A percentile compares a stretch with the other conserved stretches of the same genome.
phyloP scores from a whole-genome alignment of 129 eudicot genomes.

The Chrysanthemum makinoi region DNA sequence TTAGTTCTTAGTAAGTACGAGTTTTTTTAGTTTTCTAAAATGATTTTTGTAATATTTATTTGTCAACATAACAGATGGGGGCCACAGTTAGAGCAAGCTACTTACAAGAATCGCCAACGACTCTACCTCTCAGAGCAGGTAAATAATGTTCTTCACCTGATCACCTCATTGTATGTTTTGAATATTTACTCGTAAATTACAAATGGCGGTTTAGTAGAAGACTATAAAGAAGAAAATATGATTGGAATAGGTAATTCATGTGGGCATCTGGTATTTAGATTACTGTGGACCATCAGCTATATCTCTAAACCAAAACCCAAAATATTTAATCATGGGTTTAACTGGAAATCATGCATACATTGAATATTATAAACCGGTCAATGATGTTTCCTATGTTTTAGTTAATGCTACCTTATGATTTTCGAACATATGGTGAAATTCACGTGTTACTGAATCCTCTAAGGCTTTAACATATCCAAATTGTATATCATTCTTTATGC shows the following conservation, averaged over 20 bases:
- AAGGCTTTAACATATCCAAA: conserved; percentile 5
- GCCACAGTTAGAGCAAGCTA: conserved; percentile 75
- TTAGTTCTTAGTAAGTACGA: background rate
- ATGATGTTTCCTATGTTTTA: background rate
- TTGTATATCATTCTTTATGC: background rate
- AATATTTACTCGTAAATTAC: background rate
- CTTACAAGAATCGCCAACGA: conserved; percentile 94
- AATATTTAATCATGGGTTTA: no score
- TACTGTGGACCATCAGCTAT: no score
- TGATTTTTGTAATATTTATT: background rate
- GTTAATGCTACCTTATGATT: background rate
- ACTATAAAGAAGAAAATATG: background rate
- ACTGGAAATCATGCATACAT: background rate
- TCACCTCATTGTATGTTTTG: background rate
- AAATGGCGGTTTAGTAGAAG: background rate
- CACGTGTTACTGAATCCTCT: background rate
- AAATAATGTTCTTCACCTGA: conserved; percentile 8
- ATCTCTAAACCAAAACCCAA: background rate
- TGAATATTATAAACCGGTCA: background rate
- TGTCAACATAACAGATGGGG: conserved; percentile 59
- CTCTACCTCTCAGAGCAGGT: conserved; percentile 98
- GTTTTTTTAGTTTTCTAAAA: background rate
- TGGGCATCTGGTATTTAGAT: no score
- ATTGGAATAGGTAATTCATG: no score
- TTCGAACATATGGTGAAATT: background rate